A percentile compares a stretch with the other conserved stretches of the same genome.
phyloP scores from a whole-genome alignment of 140 eudicot species.

The Erigeron philadelphicus region DNA sequence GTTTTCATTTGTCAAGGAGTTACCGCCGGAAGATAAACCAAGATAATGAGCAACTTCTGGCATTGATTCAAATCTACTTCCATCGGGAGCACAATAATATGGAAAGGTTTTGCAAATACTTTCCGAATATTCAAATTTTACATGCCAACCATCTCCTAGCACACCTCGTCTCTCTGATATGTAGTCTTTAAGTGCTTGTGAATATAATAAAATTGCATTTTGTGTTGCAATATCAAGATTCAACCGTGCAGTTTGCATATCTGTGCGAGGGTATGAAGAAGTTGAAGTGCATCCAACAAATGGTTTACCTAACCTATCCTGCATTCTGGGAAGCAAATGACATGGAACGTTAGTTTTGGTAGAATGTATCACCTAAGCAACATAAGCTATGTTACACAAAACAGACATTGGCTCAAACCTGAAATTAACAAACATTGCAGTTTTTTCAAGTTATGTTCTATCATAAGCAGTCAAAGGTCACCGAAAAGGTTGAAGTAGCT shows the following conservation, averaged over 20 bases:
- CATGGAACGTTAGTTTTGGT: slow-evolving; percentile 18
- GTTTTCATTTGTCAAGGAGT: slow-evolving; percentile 34
- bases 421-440: background rate
- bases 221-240: slow-evolving; percentile 36
- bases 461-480: background rate
- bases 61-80: slow-evolving; percentile 55
- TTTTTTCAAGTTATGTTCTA: background rate
- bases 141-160: slow-evolving; percentile 71
- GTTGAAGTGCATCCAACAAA: slow-evolving; percentile 22
- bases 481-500: background rate
- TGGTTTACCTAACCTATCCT: slow-evolving; percentile 19
- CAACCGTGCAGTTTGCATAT: slow-evolving; percentile 24
- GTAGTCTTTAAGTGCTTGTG: slow-evolving; percentile 64
- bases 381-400: background rate
- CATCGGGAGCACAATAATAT: slow-evolving; percentile 74
- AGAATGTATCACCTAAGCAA: background rate
- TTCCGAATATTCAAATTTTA: slow-evolving; percentile 48
- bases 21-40: slow-evolving; percentile 41
- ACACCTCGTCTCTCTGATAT: slow-evolving; percentile 49
- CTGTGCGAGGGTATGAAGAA: slow-evolving; percentile 21
- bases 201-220: slow-evolving; percentile 45
- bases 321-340: slow-evolving; percentile 32
- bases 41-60: slow-evolving; percentile 63
- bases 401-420: background rate
- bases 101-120: slow-evolving; percentile 39